Evolutionary conservation across 164 flowering plant species (phyloP).

Genomic region (Dillenia suffruticosa): DNA sequence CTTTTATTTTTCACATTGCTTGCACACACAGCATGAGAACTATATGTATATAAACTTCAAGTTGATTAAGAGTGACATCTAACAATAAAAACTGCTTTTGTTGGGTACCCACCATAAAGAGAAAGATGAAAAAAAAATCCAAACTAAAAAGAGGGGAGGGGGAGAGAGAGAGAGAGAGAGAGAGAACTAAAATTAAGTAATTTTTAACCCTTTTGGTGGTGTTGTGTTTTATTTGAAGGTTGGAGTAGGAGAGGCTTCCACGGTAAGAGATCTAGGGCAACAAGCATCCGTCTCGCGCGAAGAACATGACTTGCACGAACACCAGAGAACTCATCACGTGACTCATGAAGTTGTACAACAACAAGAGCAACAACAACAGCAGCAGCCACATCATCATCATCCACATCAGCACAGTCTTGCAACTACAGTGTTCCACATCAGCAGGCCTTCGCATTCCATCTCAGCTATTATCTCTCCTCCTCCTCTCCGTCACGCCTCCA

Average conservation of each 20-base stretch:
- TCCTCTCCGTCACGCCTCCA: conserved; percentile 51
- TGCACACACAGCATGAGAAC: conserved; percentile 22
- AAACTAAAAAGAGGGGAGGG: neutral
- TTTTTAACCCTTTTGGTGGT: conserved; percentile 9
- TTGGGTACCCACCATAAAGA: conserved; percentile 19
- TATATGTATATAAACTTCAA: conserved; percentile 8
- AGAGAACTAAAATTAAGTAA: conserved; percentile 4
- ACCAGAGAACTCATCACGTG: conserved; percentile 22
- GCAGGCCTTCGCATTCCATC: conserved; percentile 66
- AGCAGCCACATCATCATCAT: conserved; percentile 21
- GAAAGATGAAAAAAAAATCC: conserved; percentile 16
- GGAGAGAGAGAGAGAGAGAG: neutral
- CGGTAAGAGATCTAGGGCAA: conserved; percentile 28
- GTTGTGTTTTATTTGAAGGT: conserved; percentile 28
- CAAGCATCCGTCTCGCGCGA: conserved; percentile 29
- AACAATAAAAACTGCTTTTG: conserved; percentile 11
- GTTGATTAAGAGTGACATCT: conserved; percentile 18
- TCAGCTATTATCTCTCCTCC: conserved; percentile 73
- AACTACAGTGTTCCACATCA: conserved; percentile 64
- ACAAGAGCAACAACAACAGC: conserved; percentile 2
- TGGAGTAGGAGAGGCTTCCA: conserved; percentile 50
- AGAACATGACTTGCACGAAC: conserved; percentile 37
- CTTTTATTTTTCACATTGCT: conserved; percentile 12
- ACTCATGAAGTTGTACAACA: conserved; percentile 17
- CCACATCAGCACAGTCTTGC: conserved; percentile 15